A percentile compares a stretch with the other conserved stretches of the same genome.
Conservation (phyloP, 2,329 filamentous ascomycete species). For the Fusarium sp. region DNA sequence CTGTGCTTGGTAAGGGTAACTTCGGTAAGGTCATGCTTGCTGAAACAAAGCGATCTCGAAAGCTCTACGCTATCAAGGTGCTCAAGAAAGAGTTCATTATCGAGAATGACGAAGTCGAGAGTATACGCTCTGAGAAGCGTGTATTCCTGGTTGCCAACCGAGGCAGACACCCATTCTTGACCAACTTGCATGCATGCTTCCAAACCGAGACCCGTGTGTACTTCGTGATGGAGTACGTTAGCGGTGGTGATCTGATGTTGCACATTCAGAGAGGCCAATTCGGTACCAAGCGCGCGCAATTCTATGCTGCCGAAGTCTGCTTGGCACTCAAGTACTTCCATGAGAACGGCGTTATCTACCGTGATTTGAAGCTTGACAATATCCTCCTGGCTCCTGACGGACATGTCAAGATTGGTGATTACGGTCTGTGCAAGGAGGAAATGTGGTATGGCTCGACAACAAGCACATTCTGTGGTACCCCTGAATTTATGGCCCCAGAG, state of each 20-base stretch:
- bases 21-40: constrained; percentile 99
- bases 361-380: constrained; percentile 93
- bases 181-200: constrained; percentile 97
- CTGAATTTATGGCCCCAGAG: constrained; percentile 99
- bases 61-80: constrained; percentile 98
- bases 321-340: constrained; percentile 99
- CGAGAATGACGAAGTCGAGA: constrained; percentile 98
- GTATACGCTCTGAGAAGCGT: constrained; percentile 95
- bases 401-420: constrained; percentile 98
- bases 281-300: constrained; percentile 95
- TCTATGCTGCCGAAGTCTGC: constrained; percentile 98
- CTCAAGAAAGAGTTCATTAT: constrained; percentile 99
- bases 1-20: constrained; percentile 97
- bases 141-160: constrained; percentile 98
- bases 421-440: constrained; percentile 98
- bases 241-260: constrained; percentile 97
- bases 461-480: constrained; percentile 98
- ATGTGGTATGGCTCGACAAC: constrained; percentile 99
- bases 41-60: constrained; percentile 91
- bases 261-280: constrained; percentile 98
- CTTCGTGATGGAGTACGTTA: constrained; percentile 99
- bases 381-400: constrained; percentile 95
- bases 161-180: constrained; percentile 94
- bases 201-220: constrained; percentile 98
- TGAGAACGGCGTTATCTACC: constrained; percentile 98